phyloP scores from a whole-genome alignment of 768 basidiomycete species.

The Mycena rebaudengoi region DNA sequence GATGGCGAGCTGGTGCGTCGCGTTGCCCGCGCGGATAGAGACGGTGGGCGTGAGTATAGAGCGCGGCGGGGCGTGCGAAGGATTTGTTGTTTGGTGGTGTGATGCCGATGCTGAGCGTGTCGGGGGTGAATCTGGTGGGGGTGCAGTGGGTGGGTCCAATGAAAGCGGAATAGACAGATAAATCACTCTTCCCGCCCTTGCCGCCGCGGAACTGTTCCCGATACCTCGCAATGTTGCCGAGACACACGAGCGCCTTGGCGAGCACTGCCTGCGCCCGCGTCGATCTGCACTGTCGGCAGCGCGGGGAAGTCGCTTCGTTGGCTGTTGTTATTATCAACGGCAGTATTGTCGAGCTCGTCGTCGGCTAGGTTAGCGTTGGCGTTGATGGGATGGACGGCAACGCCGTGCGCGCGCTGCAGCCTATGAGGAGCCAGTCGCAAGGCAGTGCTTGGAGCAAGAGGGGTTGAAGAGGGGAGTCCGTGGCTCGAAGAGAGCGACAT shows the following conservation, averaged over 20 bases:
- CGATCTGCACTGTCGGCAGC: constrained; percentile 58
- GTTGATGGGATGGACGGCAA: constrained; percentile 42
- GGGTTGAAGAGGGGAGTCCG: no score
- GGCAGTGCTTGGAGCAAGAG: no score
- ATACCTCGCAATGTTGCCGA: constrained; percentile 96
- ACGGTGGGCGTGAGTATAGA: constrained; percentile 86
- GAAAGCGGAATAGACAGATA: no score
- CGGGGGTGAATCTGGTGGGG: no score
- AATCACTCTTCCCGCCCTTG: constrained; percentile 69
- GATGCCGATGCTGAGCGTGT: constrained; percentile 43
- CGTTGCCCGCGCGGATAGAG: constrained; percentile 91
- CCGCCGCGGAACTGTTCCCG: constrained; percentile 87
- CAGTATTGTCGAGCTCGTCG: constrained; percentile 51
- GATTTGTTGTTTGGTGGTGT: constrained; percentile 56
- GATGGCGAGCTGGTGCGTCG: constrained; percentile 96
- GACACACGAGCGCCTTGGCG: constrained; percentile 88
- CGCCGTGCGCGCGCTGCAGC: constrained; percentile 72
- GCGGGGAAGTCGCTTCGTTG: constrained; percentile 52
- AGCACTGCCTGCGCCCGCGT: constrained; percentile 65
- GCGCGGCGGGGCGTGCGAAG: constrained; percentile 79
- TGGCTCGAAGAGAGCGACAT: no score
- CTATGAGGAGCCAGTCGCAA: constrained; percentile 80
- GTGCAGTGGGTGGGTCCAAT: constrained; percentile 73
- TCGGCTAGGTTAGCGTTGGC: no score
- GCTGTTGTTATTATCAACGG: constrained; percentile 16